A percentile compares a stretch with the other conserved stretches of the same genome.
phyloP scores from a whole-genome alignment of 352 stramenopile species.

The Pythium dissimile region DNA sequence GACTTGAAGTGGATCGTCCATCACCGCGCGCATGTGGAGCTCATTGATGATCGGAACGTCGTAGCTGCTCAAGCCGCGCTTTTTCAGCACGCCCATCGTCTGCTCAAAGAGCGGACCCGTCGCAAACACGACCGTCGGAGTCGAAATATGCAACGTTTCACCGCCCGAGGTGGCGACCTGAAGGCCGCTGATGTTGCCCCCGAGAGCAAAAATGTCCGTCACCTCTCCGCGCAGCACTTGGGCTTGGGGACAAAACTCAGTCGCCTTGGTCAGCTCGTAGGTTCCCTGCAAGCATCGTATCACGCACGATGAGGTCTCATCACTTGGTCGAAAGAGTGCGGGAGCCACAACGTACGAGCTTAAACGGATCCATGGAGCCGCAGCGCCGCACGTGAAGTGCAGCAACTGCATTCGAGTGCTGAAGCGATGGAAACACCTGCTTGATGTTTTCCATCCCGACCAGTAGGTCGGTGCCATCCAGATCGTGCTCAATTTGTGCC shows the following conservation, averaged over 20 bases:
- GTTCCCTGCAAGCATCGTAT: conserved; percentile 23
- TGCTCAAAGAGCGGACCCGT: conserved; percentile 66
- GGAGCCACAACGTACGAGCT: conserved; percentile 29
- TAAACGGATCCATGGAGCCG: conserved; percentile 67
- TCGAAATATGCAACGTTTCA: conserved; percentile 56
- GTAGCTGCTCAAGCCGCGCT: conserved; percentile 46
- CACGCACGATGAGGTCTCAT: not conserved
- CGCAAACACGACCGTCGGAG: conserved; percentile 64
- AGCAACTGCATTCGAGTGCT: conserved; percentile 47
- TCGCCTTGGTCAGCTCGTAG: conserved; percentile 63
- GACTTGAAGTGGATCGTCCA: conserved; percentile 58
- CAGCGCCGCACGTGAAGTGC: conserved; percentile 70
- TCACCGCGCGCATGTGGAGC: conserved; percentile 61
- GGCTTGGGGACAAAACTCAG: conserved; percentile 56
- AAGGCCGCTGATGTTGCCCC: conserved; percentile 49
- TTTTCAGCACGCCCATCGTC: conserved; percentile 57
- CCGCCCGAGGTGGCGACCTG: conserved; percentile 48
- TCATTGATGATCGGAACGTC: conserved; percentile 71
- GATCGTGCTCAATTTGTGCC: conserved; percentile 46
- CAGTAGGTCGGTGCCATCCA: conserved; percentile 65
- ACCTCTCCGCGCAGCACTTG: conserved; percentile 59
- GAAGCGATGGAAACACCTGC: conserved; percentile 53
- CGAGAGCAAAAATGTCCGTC: conserved; percentile 46
- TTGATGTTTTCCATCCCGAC: conserved; percentile 60
- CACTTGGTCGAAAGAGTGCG: not conserved